Percentiles rank a stretch among this genome's conserved stretches.
These are phyloP conservation scores for Stephania yunnanensis DNA, from an alignment of 164 flowering plant genomes.

Conservation along the genomic window DNA sequence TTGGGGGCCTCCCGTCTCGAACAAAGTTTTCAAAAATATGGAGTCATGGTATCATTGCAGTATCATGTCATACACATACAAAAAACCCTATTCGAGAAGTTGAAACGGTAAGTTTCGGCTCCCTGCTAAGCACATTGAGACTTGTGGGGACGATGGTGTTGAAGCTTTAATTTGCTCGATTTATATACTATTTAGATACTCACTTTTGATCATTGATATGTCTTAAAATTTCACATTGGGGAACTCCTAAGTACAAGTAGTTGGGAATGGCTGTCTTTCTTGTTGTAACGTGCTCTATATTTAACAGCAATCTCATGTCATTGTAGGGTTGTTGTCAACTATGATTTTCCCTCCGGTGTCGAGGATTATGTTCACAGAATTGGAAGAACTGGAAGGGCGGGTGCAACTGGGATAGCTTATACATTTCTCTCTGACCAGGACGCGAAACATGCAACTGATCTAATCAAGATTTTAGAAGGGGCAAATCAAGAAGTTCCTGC, in stretches of 20 bases:
- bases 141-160: no score
- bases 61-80: no score
- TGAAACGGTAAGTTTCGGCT: no score
- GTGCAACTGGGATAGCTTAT: conserved; percentile 79
- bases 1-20: no score
- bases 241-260: neutral
- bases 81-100: no score
- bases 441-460: conserved; percentile 71
- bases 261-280: neutral
- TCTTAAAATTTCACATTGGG: neutral
- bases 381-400: conserved; percentile 94
- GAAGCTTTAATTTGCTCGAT: no score
- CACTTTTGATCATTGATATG: neutral
- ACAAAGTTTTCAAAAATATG: no score
- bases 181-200: neutral
- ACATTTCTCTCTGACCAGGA: conserved; percentile 83
- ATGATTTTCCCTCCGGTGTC: conserved; percentile 87
- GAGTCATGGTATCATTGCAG: no score
- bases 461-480: conserved; percentile 77
- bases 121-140: no score
- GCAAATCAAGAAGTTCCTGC: conserved; percentile 74
- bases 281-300: neutral
- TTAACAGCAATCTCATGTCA: neutral
- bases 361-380: conserved; percentile 95
- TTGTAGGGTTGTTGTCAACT: conserved; percentile 81